A percentile compares a stretch with the other conserved stretches of the same genome.
These are phyloP conservation scores for Rhamnella rubrinervis DNA, from an alignment of 331 rosid species.

Conservation along the genomic window DNA sequence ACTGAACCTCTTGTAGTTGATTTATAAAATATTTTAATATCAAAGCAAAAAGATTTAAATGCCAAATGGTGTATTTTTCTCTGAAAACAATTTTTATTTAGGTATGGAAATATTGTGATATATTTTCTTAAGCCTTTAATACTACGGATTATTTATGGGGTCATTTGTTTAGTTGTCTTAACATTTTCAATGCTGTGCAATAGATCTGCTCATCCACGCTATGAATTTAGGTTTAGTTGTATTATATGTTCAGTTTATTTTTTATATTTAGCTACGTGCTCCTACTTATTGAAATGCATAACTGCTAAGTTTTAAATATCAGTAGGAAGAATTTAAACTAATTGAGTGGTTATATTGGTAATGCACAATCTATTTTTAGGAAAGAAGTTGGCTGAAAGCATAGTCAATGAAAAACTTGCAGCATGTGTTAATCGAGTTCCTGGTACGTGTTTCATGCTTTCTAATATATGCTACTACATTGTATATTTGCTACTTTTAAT, in stretches of 20 bases:
- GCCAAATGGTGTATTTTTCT: no score
- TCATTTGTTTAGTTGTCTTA: no score
- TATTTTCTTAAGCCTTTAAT: no score
- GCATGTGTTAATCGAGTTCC: slow-evolving; percentile 91
- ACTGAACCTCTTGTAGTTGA: no score
- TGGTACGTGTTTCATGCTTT: slow-evolving; percentile 37
- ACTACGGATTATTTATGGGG: no score
- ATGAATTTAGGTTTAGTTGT: no score
- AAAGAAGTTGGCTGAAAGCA: slow-evolving; percentile 82
- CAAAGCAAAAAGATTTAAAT: no score
- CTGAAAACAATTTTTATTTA: no score
- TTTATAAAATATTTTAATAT: no score
- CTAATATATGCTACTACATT: neutral
- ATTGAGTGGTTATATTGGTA: neutral
- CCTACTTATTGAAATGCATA: neutral
- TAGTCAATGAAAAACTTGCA: slow-evolving; percentile 84
- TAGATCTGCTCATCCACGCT: no score
- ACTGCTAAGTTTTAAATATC: neutral
- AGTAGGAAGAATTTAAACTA: neutral
- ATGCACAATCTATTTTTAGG: slow-evolving; percentile 41
- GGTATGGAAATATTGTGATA: no score
- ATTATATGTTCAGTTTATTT: neutral
- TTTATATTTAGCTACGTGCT: neutral
- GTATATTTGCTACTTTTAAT: neutral
- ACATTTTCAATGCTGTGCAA: no score